These are phyloP conservation scores for Paraphaeosphaeria minitans DNA, from an alignment of 2,329 filamentous ascomycete genomes.

Conservation along the genomic window DNA sequence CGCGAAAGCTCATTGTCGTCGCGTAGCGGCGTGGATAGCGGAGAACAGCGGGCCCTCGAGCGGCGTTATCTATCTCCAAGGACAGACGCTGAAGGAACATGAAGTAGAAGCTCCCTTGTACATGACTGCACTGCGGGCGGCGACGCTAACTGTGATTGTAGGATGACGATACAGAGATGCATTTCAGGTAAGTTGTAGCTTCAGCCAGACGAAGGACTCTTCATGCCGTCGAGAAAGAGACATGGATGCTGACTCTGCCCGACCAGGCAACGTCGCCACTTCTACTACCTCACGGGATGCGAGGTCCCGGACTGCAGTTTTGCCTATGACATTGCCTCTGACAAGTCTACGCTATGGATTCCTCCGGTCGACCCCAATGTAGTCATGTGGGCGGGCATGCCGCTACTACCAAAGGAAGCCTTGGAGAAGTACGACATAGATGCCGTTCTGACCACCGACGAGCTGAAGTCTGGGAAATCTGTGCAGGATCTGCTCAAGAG, in stretches of 20 bases:
- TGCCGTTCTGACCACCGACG: constrained; percentile 71
- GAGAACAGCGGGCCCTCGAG: constrained; percentile 65
- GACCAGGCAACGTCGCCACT: constrained; percentile 79
- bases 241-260: neutral
- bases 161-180: neutral
- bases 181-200: neutral
- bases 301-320: constrained; percentile 79
- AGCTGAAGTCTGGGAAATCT: neutral
- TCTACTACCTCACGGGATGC: constrained; percentile 93
- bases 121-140: neutral
- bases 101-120: constrained; percentile 79
- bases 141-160: neutral
- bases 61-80: constrained; percentile 87
- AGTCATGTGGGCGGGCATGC: constrained; percentile 95
- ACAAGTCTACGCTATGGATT: constrained; percentile 84
- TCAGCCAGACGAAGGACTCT: too few species aligned
- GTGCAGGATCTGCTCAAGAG: constrained; percentile 47
- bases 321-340: constrained; percentile 76
- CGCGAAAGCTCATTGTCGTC: constrained; percentile 82
- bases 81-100: constrained; percentile 67
- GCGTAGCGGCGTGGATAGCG: constrained; percentile 79
- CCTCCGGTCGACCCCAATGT: constrained; percentile 83
- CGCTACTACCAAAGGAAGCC: constrained; percentile 76
- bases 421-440: constrained; percentile 70
- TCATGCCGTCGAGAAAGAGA: neutral